Evolutionary conservation across 257 asterid genomes (phyloP).

Genomic region (Solanum arcanum): DNA sequence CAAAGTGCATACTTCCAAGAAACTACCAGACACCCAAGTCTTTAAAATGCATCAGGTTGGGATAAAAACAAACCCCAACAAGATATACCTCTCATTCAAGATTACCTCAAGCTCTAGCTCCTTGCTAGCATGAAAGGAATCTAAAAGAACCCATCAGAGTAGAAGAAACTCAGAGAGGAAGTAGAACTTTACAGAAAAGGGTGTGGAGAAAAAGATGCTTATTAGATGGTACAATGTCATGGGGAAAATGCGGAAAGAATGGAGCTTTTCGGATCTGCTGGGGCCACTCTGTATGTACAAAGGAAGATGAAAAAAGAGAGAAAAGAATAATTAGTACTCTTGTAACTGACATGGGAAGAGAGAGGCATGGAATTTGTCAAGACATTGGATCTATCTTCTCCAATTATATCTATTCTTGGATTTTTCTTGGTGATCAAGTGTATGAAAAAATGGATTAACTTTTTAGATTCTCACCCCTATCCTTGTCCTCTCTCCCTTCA

Average conservation of each 20-base stretch:
- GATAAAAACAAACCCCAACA: slow-evolving; percentile 2
- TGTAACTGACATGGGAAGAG: slow-evolving; percentile 40
- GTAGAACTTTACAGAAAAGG: not conserved
- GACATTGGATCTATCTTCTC: slow-evolving; percentile 19
- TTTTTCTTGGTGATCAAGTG: not conserved
- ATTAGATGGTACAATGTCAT: slow-evolving; percentile 19
- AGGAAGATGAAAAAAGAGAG: slow-evolving; percentile 12
- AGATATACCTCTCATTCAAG: slow-evolving; percentile 1
- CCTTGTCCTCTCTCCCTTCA: not conserved
- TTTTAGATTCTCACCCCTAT: not conserved
- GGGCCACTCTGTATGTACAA: slow-evolving; percentile 34
- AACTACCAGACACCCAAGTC: slow-evolving; percentile 12
- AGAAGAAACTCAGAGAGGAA: slow-evolving; percentile 22
- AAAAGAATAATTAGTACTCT: slow-evolving; percentile 11
- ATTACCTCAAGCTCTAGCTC: not conserved
- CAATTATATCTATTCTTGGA: slow-evolving; percentile 4
- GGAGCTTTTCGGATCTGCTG: slow-evolving; percentile 65
- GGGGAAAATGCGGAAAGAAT: slow-evolving; percentile 19
- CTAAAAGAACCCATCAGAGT: slow-evolving; percentile 19
- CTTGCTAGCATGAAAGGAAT: slow-evolving; percentile 4
- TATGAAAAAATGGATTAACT: not conserved
- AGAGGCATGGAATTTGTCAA: slow-evolving; percentile 64
- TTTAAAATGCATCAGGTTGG: slow-evolving; percentile 9
- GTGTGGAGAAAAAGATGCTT: slow-evolving; percentile 31
- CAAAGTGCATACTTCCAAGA: slow-evolving; percentile 4